Evolutionary conservation across 2,329 filamentous ascomycete genomes (phyloP).

Genomic region (Mariannaea elegans): DNA sequence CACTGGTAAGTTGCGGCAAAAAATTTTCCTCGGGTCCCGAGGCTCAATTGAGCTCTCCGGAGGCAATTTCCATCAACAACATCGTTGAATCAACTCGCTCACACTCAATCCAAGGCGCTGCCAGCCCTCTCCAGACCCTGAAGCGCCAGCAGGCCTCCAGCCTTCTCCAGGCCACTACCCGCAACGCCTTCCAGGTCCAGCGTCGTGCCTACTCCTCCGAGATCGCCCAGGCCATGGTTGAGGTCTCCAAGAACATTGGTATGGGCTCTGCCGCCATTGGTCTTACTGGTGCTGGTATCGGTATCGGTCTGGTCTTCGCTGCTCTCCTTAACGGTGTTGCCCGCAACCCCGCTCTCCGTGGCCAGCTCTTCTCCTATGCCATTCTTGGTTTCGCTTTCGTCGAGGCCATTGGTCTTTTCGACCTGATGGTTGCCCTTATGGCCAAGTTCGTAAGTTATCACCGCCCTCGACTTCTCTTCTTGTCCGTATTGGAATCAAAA

Average conservation of each 20-base stretch:
- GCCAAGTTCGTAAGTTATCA: conserved; percentile 79
- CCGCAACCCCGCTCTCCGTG: conserved; percentile 93
- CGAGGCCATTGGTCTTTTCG: conserved; percentile 90
- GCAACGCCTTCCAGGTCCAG: conserved; percentile 70
- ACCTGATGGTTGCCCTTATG: conserved; percentile 93
- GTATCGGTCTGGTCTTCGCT: conserved; percentile 95
- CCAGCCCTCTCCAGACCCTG: conserved; percentile 75
- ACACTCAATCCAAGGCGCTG: conserved; percentile 56
- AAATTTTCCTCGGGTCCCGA: conserved; percentile 40
- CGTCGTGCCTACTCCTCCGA: conserved; percentile 86
- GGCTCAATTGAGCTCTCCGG: conserved; percentile 39
- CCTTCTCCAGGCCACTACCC: conserved; percentile 72
- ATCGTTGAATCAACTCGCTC: conserved; percentile 43
- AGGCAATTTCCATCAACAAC: conserved; percentile 45
- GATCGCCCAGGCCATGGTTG: conserved; percentile 87
- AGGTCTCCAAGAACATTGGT: conserved; percentile 90
- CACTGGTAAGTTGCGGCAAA: conserved; percentile 68
- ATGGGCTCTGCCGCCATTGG: conserved; percentile 91
- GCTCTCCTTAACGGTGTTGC: conserved; percentile 88
- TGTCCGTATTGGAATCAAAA: neutral
- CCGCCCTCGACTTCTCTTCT: neutral
- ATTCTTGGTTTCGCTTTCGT: conserved; percentile 96
- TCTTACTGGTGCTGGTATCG: conserved; percentile 92
- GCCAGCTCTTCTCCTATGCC: conserved; percentile 95
- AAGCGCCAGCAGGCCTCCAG: conserved; percentile 77